Percentiles rank a stretch among this genome's conserved stretches.
Conservation (phyloP, 768 basidiomycete species). For the Filobasidium wieringae region DNA sequence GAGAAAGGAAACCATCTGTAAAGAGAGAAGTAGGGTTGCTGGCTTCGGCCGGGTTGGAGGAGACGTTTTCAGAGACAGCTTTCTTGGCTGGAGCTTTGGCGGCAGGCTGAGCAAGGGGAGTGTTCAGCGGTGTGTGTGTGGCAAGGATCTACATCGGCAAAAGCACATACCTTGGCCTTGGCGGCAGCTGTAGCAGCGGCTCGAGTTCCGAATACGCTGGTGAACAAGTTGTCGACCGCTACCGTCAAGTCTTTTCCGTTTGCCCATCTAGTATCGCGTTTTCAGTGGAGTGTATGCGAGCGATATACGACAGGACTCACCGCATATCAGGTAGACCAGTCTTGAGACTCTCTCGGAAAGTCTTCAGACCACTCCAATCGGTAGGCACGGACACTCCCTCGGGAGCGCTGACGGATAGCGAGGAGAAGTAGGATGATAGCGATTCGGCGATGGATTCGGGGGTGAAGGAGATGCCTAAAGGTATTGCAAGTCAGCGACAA, state of each 20-base stretch:
- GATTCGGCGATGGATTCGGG: constrained; percentile 50
- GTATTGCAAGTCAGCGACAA: not conserved
- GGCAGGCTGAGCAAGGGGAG: constrained; percentile 4
- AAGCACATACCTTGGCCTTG: constrained; percentile 8
- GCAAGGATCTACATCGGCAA: too few species aligned
- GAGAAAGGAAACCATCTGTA: constrained; percentile 84
- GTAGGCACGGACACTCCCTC: constrained; percentile 40
- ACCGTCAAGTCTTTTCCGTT: constrained; percentile 32
- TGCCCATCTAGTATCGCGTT: constrained; percentile 25
- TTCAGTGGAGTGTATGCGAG: not conserved
- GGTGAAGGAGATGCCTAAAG: constrained; percentile 65
- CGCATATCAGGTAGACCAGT: constrained; percentile 27
- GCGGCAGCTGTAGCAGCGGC: constrained; percentile 17
- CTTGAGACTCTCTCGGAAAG: constrained; percentile 36
- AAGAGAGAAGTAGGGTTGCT: constrained; percentile 54
- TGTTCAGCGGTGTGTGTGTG: too few species aligned
- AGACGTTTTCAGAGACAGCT: constrained; percentile 8
- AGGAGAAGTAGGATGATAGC: constrained; percentile 49
- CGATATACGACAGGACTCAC: constrained; percentile 13
- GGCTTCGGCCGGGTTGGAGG: constrained; percentile 37
- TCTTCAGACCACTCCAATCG: constrained; percentile 67
- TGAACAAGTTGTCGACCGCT: constrained; percentile 33
- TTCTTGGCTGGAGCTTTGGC: constrained; percentile 2
- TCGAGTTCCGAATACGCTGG: constrained; percentile 30
- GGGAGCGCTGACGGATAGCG: constrained; percentile 33